Conservation (phyloP, 148 eudicot species). For the Salicornia ramosissima region DNA sequence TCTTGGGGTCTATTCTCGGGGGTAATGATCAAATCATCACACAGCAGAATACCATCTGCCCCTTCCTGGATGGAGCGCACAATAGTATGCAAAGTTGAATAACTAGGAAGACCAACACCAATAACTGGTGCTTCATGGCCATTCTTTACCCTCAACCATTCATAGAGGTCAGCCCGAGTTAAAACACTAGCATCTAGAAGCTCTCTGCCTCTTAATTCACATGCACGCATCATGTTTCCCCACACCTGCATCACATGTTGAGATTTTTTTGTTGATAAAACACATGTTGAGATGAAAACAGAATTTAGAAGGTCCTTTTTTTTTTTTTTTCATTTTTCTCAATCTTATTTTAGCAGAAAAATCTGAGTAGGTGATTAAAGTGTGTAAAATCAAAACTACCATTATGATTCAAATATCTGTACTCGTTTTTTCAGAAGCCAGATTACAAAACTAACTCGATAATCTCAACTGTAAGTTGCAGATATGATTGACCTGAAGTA, state of each 20-base stretch:
- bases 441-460: background rate
- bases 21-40: slow-evolving; percentile 54
- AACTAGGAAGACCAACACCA: slow-evolving; percentile 70
- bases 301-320: background rate
- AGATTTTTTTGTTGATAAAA: too few relatives aligned
- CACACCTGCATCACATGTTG: slow-evolving; percentile 53
- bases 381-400: background rate
- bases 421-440: background rate
- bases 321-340: too few relatives aligned
- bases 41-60: slow-evolving; percentile 55
- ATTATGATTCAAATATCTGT: background rate
- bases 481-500: too few relatives aligned
- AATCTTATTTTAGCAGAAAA: too few relatives aligned
- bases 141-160: slow-evolving; percentile 74
- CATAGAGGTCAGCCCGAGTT: slow-evolving; percentile 50
- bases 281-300: background rate
- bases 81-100: slow-evolving; percentile 49
- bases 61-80: slow-evolving; percentile 57
- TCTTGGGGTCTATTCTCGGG: slow-evolving; percentile 71
- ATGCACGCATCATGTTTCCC: slow-evolving; percentile 67
- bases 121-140: slow-evolving; percentile 46
- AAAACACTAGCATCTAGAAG: slow-evolving; percentile 53
- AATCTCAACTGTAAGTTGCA: too few relatives aligned
- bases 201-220: slow-evolving; percentile 57
- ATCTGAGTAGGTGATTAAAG: background rate